Evolutionary conservation across 805 yeast species (phyloP).

Genomic region (Saturnispora mendoncae): DNA sequence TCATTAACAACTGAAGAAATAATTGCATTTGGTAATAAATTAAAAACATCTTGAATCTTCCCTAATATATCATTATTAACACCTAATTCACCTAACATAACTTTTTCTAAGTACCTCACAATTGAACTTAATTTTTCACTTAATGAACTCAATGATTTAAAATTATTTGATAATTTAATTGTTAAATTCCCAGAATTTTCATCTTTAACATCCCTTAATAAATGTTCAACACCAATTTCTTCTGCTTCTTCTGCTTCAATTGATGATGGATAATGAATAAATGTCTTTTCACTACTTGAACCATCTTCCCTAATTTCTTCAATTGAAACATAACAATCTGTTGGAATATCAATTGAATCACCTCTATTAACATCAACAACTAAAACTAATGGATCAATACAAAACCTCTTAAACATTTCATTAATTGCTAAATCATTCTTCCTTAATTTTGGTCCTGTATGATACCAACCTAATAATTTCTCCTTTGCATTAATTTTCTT

Average conservation of each 20-base stretch:
- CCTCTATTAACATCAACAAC: slow-evolving; percentile 87
- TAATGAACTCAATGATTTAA: slow-evolving; percentile 79
- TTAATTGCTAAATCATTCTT: slow-evolving; percentile 86
- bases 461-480: slow-evolving; percentile 97
- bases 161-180: slow-evolving; percentile 77
- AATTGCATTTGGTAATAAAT: slow-evolving; percentile 81
- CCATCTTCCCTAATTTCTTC: slow-evolving; percentile 97
- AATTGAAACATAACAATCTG: slow-evolving; percentile 87
- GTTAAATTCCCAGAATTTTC: slow-evolving; percentile 94
- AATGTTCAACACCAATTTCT: slow-evolving; percentile 97
- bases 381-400: slow-evolving; percentile 70
- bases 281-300: slow-evolving; percentile 82
- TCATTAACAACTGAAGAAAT: slow-evolving; percentile 34
- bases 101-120: slow-evolving; percentile 66
- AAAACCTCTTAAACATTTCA: slow-evolving; percentile 78
- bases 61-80: slow-evolving; percentile 86
- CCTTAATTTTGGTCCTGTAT: slow-evolving; percentile 88
- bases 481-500: slow-evolving; percentile 97
- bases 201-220: slow-evolving; percentile 87
- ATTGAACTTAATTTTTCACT: slow-evolving; percentile 73
- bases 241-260: slow-evolving; percentile 99
- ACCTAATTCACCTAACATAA: slow-evolving; percentile 64
- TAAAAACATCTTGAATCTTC: slow-evolving; percentile 89
- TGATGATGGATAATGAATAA: slow-evolving; percentile 83
- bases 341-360: slow-evolving; percentile 78